Evolutionary conservation across 2,329 filamentous ascomycete genomes (phyloP), one percentile per base, ranked within the genome.

Genomic region (Xylariaceae sp.): DNA sequence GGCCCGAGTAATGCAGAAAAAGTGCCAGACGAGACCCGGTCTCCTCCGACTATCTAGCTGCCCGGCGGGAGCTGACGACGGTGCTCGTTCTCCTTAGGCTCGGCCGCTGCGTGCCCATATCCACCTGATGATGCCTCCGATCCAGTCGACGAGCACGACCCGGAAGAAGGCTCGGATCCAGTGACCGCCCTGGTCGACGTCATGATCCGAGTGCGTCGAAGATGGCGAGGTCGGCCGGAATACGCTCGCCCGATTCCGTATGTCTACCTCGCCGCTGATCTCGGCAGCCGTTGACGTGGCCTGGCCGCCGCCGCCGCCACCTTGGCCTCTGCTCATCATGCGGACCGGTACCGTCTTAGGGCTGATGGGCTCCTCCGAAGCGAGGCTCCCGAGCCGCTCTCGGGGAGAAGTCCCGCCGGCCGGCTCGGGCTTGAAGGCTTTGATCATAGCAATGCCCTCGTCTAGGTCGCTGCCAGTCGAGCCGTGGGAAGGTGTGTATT

Each of bases 121-220:
- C 36, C 44, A 54, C 16, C 42, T 45, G 19, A 61, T 44, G 27
- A 64, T 39, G 10, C 57, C 53, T 3, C 61, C 58, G 11, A 65
- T 49, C 53, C 57, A 60, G 31, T 62, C 59, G 27, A 63, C 56
- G 39, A 65, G 58, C 2, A 63, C 31, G 3, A 58, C 38, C 19
- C 43, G 50, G 30, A 63, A 43, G 33, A 63, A 57, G 8, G 51
- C 43, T 19, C 42, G 41, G 14, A 65, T 42, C 63, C 60, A 52
- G 21, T 36, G 34, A n/a, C 33, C 21, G 13, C 32, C 29, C 8
- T 33, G 33, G 13, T 34, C 33, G 7, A 32, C 26, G 18, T 16
- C 26, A 9, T 33, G 33, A 12, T 33, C 36, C 19, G 37, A 24
- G 21, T 37, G 38, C 3, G 22, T 24, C 11, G 46, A 29, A 13